phyloP scores from a whole-genome alignment of 2,329 filamentous ascomycete genomes.

The Clonostachys sp. region DNA sequence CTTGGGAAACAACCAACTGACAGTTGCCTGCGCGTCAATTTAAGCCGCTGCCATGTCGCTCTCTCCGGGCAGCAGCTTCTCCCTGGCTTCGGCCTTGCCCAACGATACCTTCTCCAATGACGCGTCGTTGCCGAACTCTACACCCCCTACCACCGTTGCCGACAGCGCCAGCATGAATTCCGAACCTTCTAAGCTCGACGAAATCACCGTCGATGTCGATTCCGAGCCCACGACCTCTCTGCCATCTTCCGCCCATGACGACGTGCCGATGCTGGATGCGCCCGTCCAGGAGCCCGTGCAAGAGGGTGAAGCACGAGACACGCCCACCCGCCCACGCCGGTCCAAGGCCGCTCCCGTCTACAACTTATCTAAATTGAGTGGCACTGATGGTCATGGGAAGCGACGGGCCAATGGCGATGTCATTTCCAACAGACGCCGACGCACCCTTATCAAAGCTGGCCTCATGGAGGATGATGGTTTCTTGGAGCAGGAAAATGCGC shows the following conservation, averaged over 20 bases:
- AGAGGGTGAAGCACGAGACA: neutral
- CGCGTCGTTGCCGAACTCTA: constrained; percentile 51
- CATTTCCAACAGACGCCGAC: constrained; percentile 16
- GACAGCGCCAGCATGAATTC: constrained; percentile 56
- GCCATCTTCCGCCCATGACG: constrained; percentile 6
- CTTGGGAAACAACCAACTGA: no score
- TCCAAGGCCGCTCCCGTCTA: constrained; percentile 56
- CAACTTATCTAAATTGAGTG: constrained; percentile 59
- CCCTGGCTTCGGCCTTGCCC: constrained; percentile 2
- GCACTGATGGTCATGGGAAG: constrained; percentile 57
- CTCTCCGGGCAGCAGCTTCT: constrained; percentile 24
- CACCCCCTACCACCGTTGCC: constrained; percentile 62
- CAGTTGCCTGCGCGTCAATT: no score
- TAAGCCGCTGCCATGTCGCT: constrained; percentile 17
- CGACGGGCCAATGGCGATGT: constrained; percentile 46
- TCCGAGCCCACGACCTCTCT: constrained; percentile 7
- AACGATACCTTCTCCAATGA: constrained; percentile 39
- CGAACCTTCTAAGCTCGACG: constrained; percentile 30
- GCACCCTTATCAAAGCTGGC: constrained; percentile 3
- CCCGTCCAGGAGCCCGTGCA: constrained; percentile 9
- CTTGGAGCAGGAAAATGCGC: neutral
- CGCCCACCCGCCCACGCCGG: constrained; percentile 46
- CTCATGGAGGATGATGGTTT: neutral
- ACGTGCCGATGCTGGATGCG: neutral
- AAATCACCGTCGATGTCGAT: constrained; percentile 19